Evolutionary conservation across 1,284 basidiomycete species (phyloP).

Genomic region (Gomphus bonarii): DNA sequence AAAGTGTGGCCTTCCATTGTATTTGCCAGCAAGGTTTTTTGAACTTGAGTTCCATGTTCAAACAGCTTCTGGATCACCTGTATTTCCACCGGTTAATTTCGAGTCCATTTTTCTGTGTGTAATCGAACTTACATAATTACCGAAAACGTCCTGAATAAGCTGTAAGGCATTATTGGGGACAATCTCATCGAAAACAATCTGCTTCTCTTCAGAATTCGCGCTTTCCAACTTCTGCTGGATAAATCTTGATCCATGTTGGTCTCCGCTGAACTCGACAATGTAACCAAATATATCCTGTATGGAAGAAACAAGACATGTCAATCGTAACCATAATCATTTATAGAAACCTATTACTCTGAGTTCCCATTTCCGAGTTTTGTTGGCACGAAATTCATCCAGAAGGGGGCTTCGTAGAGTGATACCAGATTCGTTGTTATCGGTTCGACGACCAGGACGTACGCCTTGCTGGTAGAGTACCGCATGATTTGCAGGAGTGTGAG

Average conservation of each 20-base stretch:
- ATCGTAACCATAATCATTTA: not conserved
- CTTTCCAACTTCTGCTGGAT: slow-evolving; percentile 80
- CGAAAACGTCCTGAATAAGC: slow-evolving; percentile 91
- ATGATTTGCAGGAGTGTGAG: slow-evolving; percentile 21
- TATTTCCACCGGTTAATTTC: not conserved
- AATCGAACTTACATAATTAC: slow-evolving; percentile 71
- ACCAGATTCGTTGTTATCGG: slow-evolving; percentile 24
- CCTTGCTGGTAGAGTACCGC: slow-evolving; percentile 31
- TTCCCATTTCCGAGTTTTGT: slow-evolving; percentile 74
- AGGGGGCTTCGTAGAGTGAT: slow-evolving; percentile 51
- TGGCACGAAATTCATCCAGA: slow-evolving; percentile 79
- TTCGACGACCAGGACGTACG: slow-evolving; percentile 31
- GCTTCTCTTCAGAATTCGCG: slow-evolving; percentile 69
- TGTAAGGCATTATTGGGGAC: slow-evolving; percentile 66
- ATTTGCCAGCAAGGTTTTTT: slow-evolving; percentile 62
- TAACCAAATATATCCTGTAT: slow-evolving; percentile 76
- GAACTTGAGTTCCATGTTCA: slow-evolving; percentile 75
- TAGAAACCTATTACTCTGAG: slow-evolving; percentile 42
- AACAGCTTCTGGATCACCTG: slow-evolving; percentile 94
- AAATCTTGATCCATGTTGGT: slow-evolving; percentile 90
- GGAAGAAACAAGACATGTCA: slow-evolving; percentile 12
- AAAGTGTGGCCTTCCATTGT: slow-evolving; percentile 79
- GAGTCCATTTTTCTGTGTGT: not conserved
- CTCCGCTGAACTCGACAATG: slow-evolving; percentile 87
- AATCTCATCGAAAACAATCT: slow-evolving; percentile 85